A percentile compares a stretch with the other conserved stretches of the same genome.
Evolutionary conservation across 768 basidiomycete species (phyloP).

Genomic region (Rhizopogon vulgaris): DNA sequence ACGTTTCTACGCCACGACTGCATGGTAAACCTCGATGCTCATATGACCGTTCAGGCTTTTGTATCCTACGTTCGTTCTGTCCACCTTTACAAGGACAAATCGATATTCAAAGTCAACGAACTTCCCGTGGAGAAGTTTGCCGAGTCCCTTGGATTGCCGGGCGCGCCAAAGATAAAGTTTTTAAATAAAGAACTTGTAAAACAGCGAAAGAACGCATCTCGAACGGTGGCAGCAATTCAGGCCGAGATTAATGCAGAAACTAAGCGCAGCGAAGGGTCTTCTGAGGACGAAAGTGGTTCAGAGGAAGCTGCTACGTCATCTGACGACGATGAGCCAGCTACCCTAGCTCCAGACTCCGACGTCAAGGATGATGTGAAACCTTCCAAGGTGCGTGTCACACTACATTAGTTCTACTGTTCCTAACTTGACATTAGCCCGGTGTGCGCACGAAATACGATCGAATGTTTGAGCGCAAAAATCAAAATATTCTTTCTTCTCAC

Average conservation of each 20-base stretch:
- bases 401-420: neutral
- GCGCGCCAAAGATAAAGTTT: conserved; percentile 94
- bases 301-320: conserved; percentile 22
- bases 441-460: conserved; percentile 94
- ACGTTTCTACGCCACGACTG: conserved; percentile 20
- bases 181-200: conserved; percentile 61
- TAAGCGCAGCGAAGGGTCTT: conserved; percentile 8
- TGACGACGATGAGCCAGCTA: conserved; percentile 12
- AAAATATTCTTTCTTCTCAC: conserved; percentile 84
- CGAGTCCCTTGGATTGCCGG: conserved; percentile 86
- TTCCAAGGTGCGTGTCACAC: conserved; percentile 35
- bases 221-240: conserved; percentile 33
- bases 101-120: conserved; percentile 79
- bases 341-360: neutral
- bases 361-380: conserved; percentile 18
- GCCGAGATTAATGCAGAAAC: conserved; percentile 21
- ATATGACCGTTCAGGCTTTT: conserved; percentile 59
- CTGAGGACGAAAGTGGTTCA: conserved; percentile 14
- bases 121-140: conserved; percentile 83
- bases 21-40: neutral
- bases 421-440: conserved; percentile 20
- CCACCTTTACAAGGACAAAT: conserved; percentile 89
- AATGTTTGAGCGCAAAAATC: conserved; percentile 97
- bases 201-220: conserved; percentile 68
- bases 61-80: conserved; percentile 93